These are phyloP conservation scores for Dipteronia dyeriana DNA, from an alignment of 345 rosid species.

Conservation along the genomic window DNA sequence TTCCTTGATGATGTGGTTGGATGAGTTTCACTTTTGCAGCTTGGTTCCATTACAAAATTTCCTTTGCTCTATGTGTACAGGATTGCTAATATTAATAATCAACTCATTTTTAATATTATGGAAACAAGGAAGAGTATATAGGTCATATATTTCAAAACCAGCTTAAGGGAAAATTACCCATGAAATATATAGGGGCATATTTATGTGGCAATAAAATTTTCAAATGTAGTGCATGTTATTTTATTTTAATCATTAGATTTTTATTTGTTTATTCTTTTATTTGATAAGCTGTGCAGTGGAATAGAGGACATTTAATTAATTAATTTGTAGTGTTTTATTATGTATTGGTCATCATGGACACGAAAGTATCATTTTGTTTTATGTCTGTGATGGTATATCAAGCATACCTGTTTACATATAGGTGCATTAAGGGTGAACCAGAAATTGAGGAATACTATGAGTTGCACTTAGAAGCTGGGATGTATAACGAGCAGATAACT, in stretches of 20 bases:
- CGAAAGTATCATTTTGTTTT: slow-evolving; percentile 6
- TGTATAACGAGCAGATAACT: slow-evolving; percentile 44
- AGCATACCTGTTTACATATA: slow-evolving; percentile 35
- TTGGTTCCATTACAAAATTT: slow-evolving; percentile 3
- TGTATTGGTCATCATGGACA: not conserved
- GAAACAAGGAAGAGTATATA: not conserved
- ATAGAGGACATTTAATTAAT: not conserved
- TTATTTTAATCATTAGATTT: not conserved
- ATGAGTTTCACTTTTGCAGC: slow-evolving; percentile 8
- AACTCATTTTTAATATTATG: not conserved
- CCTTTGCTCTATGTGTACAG: not conserved
- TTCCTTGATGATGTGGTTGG: slow-evolving; percentile 17
- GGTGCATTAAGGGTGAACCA: slow-evolving; percentile 94
- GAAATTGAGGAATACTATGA: slow-evolving; percentile 89
- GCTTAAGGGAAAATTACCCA: not conserved
- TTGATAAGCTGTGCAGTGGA: not conserved
- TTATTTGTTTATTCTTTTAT: not conserved
- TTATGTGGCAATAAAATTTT: not conserved
- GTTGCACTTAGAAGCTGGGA: slow-evolving; percentile 61
- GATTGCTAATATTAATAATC: not conserved
- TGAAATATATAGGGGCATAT: not conserved
- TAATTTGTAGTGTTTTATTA: not conserved
- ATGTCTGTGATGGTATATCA: slow-evolving; percentile 3
- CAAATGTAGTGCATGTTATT: not conserved
- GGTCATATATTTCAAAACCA: not conserved